Evolutionary conservation across 2,329 filamentous ascomycete species (phyloP).

Genomic region (Calonectria montana): DNA sequence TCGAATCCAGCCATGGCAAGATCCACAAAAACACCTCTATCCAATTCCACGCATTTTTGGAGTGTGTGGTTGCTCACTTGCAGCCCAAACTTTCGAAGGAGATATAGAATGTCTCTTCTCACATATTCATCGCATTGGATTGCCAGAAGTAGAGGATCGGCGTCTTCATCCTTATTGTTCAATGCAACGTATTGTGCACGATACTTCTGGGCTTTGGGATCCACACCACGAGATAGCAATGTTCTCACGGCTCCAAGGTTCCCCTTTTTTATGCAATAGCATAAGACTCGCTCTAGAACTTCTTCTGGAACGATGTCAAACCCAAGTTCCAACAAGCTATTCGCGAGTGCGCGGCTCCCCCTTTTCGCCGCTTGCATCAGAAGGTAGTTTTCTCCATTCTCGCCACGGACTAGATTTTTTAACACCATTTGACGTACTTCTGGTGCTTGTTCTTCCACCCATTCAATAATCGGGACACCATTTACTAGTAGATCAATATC

Average conservation of each 20-base stretch:
- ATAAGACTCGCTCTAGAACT: neutral
- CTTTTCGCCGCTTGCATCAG: neutral
- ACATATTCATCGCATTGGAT: neutral
- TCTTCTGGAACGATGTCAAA: neutral
- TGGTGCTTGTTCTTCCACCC: neutral
- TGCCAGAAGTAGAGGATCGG: neutral
- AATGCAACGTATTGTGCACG: neutral
- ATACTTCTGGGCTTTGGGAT: neutral
- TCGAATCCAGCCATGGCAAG: neutral
- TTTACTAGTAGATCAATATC: neutral
- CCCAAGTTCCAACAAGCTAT: neutral
- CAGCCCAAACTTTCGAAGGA: neutral
- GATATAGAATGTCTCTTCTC: neutral
- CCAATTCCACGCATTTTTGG: neutral
- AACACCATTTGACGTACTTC: neutral
- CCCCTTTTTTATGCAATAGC: neutral
- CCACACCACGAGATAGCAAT: neutral
- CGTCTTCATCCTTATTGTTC: neutral
- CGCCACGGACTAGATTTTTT: neutral
- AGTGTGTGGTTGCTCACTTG: neutral
- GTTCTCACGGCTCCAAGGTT: neutral
- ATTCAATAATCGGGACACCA: neutral
- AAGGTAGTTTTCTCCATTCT: neutral
- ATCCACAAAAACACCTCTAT: neutral
- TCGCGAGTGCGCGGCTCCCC: neutral